Conservation (phyloP, 2,329 filamentous ascomycete genomes). For the Epichloe festucae region DNA sequence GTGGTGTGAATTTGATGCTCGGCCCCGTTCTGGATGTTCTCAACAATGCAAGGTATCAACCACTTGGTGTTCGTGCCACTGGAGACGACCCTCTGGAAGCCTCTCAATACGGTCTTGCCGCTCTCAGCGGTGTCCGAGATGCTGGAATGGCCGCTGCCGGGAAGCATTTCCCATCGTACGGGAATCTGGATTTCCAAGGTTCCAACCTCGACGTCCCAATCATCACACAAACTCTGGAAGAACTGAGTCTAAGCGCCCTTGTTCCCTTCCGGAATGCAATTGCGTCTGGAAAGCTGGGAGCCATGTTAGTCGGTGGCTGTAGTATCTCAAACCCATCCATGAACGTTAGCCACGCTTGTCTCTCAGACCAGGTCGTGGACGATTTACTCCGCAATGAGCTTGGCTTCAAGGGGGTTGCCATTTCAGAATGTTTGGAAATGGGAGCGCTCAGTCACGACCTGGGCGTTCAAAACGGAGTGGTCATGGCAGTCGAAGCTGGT, state of each 20-base stretch:
- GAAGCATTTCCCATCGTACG: constrained; percentile 94
- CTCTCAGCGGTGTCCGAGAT: constrained; percentile 85
- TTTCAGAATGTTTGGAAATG: constrained; percentile 95
- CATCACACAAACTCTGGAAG: constrained; percentile 87
- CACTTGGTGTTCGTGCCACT: constrained; percentile 75
- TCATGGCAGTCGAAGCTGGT: constrained; percentile 94
- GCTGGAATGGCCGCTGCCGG: constrained; percentile 81
- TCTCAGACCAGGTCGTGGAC: constrained; percentile 87
- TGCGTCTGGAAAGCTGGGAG: constrained; percentile 65
- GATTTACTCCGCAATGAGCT: constrained; percentile 79
- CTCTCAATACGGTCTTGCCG: constrained; percentile 80
- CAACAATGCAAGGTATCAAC: constrained; percentile 84
- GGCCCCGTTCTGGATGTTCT: constrained; percentile 88
- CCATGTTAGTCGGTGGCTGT: constrained; percentile 92
- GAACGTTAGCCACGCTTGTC: constrained; percentile 89
- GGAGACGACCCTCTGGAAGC: constrained; percentile 93
- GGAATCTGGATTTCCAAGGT: constrained; percentile 84
- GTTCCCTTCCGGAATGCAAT: constrained; percentile 89
- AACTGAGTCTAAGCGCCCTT: constrained; percentile 79
- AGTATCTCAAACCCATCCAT: constrained; percentile 84
- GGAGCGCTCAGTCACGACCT: constrained; percentile 91
- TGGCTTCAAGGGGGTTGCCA: constrained; percentile 75
- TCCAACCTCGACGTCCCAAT: constrained; percentile 87
- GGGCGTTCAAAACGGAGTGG: constrained; percentile 89
- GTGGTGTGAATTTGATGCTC: constrained; percentile 91